Evolutionary conservation across 1,284 basidiomycete species (phyloP), one percentile per base, ranked within the genome.

Genomic region (Ceratobasidium sp.): DNA sequence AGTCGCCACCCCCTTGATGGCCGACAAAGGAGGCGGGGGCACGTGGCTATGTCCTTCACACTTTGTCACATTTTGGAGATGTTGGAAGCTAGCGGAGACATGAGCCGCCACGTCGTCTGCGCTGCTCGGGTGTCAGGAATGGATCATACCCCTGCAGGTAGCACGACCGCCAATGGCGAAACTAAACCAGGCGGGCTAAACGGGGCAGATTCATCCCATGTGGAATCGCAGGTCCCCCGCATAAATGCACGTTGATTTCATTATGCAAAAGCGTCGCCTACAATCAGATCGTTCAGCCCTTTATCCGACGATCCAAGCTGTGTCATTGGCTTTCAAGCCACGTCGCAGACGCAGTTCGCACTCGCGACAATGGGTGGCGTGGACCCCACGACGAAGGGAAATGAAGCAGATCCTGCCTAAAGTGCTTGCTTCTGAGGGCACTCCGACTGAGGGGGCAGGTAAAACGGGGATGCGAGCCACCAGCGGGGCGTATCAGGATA

Each of bases 1-100:
- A 59, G 68, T 71, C 16, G 68, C 68, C 68, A 71, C 68, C 34
- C 19, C 31, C n/a, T 59, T 37, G 56, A 59, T 31, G 39, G 58
- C n/a, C n/a, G 54, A 58, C 68, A 71, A 71, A 71, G 68, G 68
- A 49, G 41, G 16, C 22, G 1, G 34, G 8, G n/a, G 34, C 56
- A 59, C 56, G 56, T 59, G 56, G 56, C 56, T 59, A 59, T 59
- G 2, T 31, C 34, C 34, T 59, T 59, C 56, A 59, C 56, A 59
- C 19, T 59, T 59, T 59, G 19, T 59, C 56, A 59, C 56, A 59
- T 39, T 59, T 59, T 59, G 24, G 13, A 48, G 46, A 56, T 59
- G 34, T 34, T 29, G 56, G 56, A 37, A 59, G 56, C 19, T 31
- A 27, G 16, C 34, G 56, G 56, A 39, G 39, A 39, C 34, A 2